Conservation (phyloP, 2,329 filamentous ascomycete species). For the Harringtonia lauricola region DNA sequence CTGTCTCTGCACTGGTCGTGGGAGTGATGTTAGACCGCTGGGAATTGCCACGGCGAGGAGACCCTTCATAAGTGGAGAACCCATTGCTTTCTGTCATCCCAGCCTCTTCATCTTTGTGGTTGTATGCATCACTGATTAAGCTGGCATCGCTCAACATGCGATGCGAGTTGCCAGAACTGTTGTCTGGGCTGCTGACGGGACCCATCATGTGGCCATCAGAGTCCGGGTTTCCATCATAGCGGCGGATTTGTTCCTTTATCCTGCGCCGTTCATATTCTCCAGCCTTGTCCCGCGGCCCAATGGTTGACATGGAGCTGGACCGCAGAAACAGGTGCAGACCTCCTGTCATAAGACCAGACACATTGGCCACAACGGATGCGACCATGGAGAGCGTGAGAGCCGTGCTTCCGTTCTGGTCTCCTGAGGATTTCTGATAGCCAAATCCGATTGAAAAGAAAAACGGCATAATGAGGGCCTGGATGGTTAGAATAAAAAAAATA, state of each 20-base stretch:
- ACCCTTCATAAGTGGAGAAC: not conserved
- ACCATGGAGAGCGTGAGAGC: slow-evolving; percentile 47
- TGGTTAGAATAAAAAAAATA: not conserved
- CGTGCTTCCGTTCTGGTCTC: slow-evolving; percentile 18
- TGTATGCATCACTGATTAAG: slow-evolving; percentile 14
- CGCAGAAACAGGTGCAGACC: slow-evolving; percentile 57
- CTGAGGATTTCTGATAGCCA: slow-evolving; percentile 13
- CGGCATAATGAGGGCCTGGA: slow-evolving; percentile 47
- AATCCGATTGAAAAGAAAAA: slow-evolving; percentile 51
- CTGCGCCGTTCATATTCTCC: slow-evolving; percentile 34
- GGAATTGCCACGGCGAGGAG: not conserved
- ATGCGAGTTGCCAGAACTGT: slow-evolving; percentile 16
- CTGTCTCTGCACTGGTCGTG: too few species aligned
- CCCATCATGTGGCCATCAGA: slow-evolving; percentile 24
- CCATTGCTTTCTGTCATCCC: not conserved
- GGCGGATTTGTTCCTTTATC: slow-evolving; percentile 31
- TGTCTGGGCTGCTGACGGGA: slow-evolving; percentile 16
- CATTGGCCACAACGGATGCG: slow-evolving; percentile 53
- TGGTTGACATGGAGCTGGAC: slow-evolving; percentile 47
- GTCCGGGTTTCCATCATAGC: slow-evolving; percentile 13
- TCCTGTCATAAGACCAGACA: slow-evolving; percentile 54
- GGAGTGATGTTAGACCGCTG: too few species aligned
- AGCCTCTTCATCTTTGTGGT: slow-evolving; percentile 21
- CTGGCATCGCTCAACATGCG: slow-evolving; percentile 24
- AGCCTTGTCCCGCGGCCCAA: slow-evolving; percentile 34